Conservation (phyloP, 148 eudicot genomes). For the Mesembryanthemum crystallinum region DNA sequence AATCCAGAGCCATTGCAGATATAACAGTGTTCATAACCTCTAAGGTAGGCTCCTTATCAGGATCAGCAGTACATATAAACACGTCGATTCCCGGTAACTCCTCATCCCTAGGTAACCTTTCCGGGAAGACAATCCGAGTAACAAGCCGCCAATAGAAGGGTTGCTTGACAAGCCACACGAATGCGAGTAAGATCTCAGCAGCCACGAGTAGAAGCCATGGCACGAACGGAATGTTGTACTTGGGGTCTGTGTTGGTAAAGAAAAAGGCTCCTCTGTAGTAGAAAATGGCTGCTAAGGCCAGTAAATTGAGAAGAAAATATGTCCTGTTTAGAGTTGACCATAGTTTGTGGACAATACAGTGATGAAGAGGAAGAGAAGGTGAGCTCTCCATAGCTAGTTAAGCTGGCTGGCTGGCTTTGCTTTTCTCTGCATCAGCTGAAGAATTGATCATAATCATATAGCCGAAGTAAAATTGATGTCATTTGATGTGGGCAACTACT, state of each 20-base stretch:
- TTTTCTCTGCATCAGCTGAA: background rate
- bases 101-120: conserved; percentile 36
- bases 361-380: conserved; percentile 36
- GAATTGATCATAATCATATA: background rate
- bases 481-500: too few species aligned
- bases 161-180: conserved; percentile 37
- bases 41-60: conserved; percentile 44
- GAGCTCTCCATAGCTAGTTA: conserved; percentile 14
- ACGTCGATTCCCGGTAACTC: conserved; percentile 47
- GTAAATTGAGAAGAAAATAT: conserved; percentile 23
- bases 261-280: conserved; percentile 32
- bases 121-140: conserved; percentile 34
- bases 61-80: conserved; percentile 58
- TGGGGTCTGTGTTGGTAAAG: background rate
- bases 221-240: conserved; percentile 10
- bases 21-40: conserved; percentile 65
- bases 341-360: conserved; percentile 25
- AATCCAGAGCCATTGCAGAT: conserved; percentile 57
- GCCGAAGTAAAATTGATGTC: too few species aligned
- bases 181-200: conserved; percentile 42
- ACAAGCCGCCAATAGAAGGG: conserved; percentile 43
- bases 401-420: background rate
- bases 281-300: conserved; percentile 30
- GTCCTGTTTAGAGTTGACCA: conserved; percentile 28
- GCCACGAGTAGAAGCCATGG: conserved; percentile 31